Conservation (phyloP, 2,329 filamentous ascomycete genomes). For the Curvularia hawaiiensis region DNA sequence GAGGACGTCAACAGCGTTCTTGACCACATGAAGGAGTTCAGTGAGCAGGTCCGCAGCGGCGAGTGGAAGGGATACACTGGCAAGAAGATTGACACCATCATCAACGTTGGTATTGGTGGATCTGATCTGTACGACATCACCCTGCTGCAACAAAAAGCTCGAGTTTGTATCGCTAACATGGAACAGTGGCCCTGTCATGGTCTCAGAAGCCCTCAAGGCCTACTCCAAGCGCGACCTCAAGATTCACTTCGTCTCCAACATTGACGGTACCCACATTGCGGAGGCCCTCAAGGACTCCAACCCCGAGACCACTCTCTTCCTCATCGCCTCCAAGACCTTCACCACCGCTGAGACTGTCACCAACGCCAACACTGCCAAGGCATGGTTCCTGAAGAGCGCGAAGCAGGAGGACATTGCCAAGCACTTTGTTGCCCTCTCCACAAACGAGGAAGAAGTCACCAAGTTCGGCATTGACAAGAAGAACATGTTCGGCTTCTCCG, state of each 20-base stretch:
- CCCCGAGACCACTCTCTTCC: constrained; percentile 98
- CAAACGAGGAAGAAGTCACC: constrained; percentile 91
- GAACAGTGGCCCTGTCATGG: constrained; percentile 90
- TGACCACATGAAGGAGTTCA: constrained; percentile 98
- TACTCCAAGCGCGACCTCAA: constrained; percentile 87
- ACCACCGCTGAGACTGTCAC: constrained; percentile 97
- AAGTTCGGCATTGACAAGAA: constrained; percentile 99
- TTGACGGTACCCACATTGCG: constrained; percentile 96
- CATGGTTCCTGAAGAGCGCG: constrained; percentile 88
- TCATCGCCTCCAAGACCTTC: constrained; percentile 98
- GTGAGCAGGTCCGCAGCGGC: constrained; percentile 89
- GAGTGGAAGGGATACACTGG: constrained; percentile 97
- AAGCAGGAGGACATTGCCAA: constrained; percentile 87
- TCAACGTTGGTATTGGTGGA: constrained; percentile 98
- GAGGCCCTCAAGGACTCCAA: constrained; percentile 88
- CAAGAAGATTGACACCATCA: constrained; percentile 94
- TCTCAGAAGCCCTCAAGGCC: constrained; percentile 94
- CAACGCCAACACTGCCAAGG: constrained; percentile 96
- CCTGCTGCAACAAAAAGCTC: not conserved
- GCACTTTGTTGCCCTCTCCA: constrained; percentile 98
- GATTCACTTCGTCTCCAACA: constrained; percentile 99
- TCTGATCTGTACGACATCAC: constrained; percentile 84
- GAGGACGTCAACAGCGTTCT: constrained; percentile 91
- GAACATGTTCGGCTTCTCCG: constrained; percentile 99
- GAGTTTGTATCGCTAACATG: constrained; percentile 27